Evolutionary conservation across 176 grass and related monocot species (phyloP).

Genomic region (Carex pumila): DNA sequence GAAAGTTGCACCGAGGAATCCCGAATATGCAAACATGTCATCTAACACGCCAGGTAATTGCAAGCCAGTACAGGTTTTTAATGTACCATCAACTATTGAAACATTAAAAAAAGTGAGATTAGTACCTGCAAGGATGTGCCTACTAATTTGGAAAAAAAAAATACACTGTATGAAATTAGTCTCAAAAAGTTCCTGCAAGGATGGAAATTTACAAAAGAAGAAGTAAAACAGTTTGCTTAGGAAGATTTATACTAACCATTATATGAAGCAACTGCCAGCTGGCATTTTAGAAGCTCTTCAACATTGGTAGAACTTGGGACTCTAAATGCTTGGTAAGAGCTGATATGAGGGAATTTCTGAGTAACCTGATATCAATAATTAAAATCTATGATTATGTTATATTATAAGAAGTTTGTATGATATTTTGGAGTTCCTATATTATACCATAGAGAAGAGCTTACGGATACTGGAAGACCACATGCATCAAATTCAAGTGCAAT

Average conservation of each 20-base stretch:
- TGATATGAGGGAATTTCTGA: slow-evolving; percentile 80
- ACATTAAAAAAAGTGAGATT: slow-evolving; percentile 4
- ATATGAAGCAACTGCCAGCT: slow-evolving; percentile 55
- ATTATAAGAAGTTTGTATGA: neutral
- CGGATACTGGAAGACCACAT: slow-evolving; percentile 45
- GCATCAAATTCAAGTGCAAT: slow-evolving; percentile 54
- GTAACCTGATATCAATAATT: slow-evolving; percentile 43
- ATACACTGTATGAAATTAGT: neutral
- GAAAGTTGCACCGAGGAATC: slow-evolving; percentile 72
- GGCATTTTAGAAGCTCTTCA: slow-evolving; percentile 59
- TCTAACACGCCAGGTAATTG: slow-evolving; percentile 81
- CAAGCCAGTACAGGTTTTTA: slow-evolving; percentile 44
- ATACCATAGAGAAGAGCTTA: slow-evolving; percentile 20
- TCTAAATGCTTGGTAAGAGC: slow-evolving; percentile 51
- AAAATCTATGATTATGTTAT: neutral
- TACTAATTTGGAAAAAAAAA: neutral
- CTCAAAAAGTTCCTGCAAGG: neutral
- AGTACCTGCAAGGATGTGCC: neutral
- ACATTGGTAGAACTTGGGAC: slow-evolving; percentile 41
- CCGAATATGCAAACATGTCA: slow-evolving; percentile 80
- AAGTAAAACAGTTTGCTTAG: neutral
- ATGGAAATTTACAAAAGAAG: neutral
- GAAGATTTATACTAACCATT: slow-evolving; percentile 29
- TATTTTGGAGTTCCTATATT: neutral
- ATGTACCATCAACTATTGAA: slow-evolving; percentile 49